Base-by-base conservation (phyloP, 225 moss, liverwort and hornwort genomes). In the Physcomitrellopsis africana region DNA sequence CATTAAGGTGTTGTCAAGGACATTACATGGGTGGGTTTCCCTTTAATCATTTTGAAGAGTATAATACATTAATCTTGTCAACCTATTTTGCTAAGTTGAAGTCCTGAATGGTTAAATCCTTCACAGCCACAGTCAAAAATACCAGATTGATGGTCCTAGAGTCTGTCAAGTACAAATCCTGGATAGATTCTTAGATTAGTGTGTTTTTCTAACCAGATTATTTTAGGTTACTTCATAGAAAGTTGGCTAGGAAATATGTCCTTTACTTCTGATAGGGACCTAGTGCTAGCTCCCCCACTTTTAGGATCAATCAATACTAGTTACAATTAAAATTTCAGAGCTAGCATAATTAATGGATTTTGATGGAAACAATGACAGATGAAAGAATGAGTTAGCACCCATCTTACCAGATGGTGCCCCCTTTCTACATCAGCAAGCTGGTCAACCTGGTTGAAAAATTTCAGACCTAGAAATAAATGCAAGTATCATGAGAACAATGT, bases 101-200 rank as follows among this genome's bases (percentile, higher is more conserved):
- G 60, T 86, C 80, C 42, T 53, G 56, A 32, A 77, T 54, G 54
- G 81, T 76, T 58, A 76, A 77, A 16, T 75, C 86, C 61, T 78
- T 68, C 63, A 83, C 48, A 47, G 54, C 67, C 60, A 71, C 60
- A 68, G 81, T 72, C 53, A 55, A 81, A 47, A 86, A 63, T 18
- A 78, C 80, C 74, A 83, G 63, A 32, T 63, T 70, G 14, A 83
- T 78, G 72, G 55, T 76, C 26, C 60, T 58, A 63, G 60, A 75
- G 64, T 83, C 80, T 72, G 75, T 83, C 67, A 83, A 75, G 59
- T 81, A 83, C 72, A 83, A 67, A 67, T 83, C 68, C 86, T 83
- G 78, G 43, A 73, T 71, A 73, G 72, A 42, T 55, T 74, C 81
- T 52, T 19, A 61, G 24, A 43, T 69, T 43, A 69, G 57, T 52